Evolutionary conservation across 73 alveolate species (phyloP).

Genomic region (Stentor coeruleus): DNA sequence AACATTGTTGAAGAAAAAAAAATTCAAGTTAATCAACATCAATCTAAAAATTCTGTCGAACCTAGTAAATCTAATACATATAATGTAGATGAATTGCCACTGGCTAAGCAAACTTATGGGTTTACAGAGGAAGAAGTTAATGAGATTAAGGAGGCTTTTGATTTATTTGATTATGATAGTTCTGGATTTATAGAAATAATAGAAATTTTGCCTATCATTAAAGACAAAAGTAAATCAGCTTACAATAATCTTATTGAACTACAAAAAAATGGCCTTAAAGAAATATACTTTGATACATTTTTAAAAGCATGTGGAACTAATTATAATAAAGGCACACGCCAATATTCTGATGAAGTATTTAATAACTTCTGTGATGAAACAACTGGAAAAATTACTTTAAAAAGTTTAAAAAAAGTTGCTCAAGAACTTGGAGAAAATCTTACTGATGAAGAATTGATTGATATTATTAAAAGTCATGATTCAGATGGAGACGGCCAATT

Average conservation of each 20-base stretch:
- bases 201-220: neutral
- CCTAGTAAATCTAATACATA: too few species aligned
- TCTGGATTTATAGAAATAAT: neutral
- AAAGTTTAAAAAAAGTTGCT: constrained; percentile 45
- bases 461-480: constrained; percentile 50
- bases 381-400: constrained; percentile 45
- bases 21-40: too few species aligned
- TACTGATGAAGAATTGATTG: constrained; percentile 50
- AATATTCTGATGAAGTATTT: constrained; percentile 43
- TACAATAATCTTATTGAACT: neutral
- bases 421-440: constrained; percentile 53
- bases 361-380: constrained; percentile 48
- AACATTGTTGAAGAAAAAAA: too few species aligned
- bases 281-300: neutral
- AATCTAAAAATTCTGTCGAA: too few species aligned
- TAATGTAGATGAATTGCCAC: too few species aligned
- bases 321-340: constrained; percentile 36
- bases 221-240: neutral
- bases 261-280: neutral
- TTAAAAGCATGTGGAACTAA: constrained; percentile 27
- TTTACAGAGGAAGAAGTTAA: neutral
- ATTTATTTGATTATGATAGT: neutral
- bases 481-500: constrained; percentile 53
- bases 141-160: neutral
- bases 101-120: too few species aligned